Evolutionary conservation across 768 basidiomycete species (phyloP).

Genomic region (Leccinum obscurum): DNA sequence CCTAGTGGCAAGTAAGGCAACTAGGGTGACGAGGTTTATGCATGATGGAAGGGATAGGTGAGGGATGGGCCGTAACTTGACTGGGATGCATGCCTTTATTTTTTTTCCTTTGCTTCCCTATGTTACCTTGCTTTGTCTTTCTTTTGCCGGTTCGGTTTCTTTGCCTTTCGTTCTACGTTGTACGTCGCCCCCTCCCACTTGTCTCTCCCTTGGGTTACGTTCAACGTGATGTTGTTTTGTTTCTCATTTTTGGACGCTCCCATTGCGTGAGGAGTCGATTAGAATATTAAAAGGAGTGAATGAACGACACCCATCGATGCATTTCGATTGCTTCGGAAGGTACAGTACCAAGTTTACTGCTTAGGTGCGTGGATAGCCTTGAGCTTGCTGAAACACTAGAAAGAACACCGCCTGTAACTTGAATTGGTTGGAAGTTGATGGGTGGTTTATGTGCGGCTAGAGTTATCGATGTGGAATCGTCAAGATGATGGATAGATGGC

Average conservation of each 20-base stretch:
- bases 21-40: constrained; percentile 4
- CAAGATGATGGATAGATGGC: neutral
- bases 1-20: constrained; percentile 26
- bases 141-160: constrained; percentile 5
- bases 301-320: neutral
- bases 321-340: neutral
- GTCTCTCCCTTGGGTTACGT: constrained; percentile 15
- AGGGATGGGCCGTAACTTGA: constrained; percentile 4
- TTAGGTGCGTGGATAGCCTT: too few species aligned
- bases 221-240: constrained; percentile 12
- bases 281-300: constrained; percentile 11
- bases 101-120: constrained; percentile 11
- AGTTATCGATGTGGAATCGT: neutral
- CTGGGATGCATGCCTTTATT: constrained; percentile 14
- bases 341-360: neutral
- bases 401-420: too few species aligned
- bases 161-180: constrained; percentile 14
- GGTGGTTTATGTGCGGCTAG: neutral
- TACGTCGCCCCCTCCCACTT: constrained; percentile 8
- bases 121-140: constrained; percentile 16
- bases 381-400: too few species aligned
- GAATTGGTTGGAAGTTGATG: too few species aligned
- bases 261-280: constrained; percentile 28
- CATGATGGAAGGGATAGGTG: neutral
- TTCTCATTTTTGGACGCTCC: constrained; percentile 16